phyloP scores from a whole-genome alignment of 2,329 filamentous ascomycete species.

The Hymenotorrendiella dingleyae region DNA sequence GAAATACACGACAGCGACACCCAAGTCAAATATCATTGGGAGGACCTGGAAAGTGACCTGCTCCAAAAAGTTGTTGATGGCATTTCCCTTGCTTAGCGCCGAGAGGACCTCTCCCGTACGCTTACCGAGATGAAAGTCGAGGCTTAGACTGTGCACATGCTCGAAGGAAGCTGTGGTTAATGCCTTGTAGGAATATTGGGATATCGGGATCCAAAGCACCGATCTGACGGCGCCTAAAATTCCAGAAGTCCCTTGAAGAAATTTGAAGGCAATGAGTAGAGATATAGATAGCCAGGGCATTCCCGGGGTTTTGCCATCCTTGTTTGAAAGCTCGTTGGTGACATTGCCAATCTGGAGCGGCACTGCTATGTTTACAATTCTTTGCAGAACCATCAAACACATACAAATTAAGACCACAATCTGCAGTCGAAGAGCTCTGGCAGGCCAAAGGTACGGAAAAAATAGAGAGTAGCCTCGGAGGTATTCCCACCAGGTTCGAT shows the following conservation, averaged over 20 bases:
- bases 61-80: constrained; percentile 94
- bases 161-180: constrained; percentile 94
- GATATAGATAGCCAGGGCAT: constrained; percentile 70
- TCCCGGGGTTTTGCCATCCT: constrained; percentile 37
- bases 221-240: constrained; percentile 77
- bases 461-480: constrained; percentile 86
- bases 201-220: constrained; percentile 91
- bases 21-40: constrained; percentile 88
- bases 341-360: constrained; percentile 76
- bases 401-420: constrained; percentile 79
- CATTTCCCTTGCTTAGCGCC: constrained; percentile 89
- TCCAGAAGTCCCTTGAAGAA: constrained; percentile 84
- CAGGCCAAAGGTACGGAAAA: constrained; percentile 95
- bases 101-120: constrained; percentile 94
- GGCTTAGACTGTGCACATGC: constrained; percentile 89
- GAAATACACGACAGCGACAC: constrained; percentile 79
- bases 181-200: constrained; percentile 93
- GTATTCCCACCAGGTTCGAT: constrained; percentile 95
- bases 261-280: constrained; percentile 70
- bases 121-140: constrained; percentile 96
- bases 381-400: constrained; percentile 69
- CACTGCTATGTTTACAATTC: constrained; percentile 79
- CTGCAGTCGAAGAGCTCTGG: constrained; percentile 69
- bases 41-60: constrained; percentile 94
- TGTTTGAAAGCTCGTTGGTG: constrained; percentile 62